phyloP scores from a whole-genome alignment of 768 basidiomycete genomes.

The Nevesoporus exiguus region DNA sequence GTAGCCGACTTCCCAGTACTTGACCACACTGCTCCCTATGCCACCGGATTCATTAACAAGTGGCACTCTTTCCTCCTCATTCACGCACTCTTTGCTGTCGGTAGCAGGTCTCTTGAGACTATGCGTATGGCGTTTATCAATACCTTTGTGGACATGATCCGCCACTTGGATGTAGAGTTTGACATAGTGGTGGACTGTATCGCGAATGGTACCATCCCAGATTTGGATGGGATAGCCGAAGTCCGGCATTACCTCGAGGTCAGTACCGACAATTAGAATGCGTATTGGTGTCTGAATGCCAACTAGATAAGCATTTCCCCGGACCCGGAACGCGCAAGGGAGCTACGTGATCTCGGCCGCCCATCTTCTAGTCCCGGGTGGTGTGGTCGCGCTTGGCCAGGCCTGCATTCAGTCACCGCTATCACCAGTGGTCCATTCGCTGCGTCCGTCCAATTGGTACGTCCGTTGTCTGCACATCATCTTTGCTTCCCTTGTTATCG shows the following conservation, averaged over 20 bases:
- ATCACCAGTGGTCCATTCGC: constrained; percentile 9
- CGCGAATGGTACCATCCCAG: constrained; percentile 10
- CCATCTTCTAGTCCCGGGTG: too few species aligned
- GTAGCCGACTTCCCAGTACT: too few species aligned
- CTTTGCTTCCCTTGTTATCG: background rate
- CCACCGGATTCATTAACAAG: too few species aligned
- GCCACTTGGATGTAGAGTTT: constrained; percentile 7
- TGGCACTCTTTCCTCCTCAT: too few species aligned
- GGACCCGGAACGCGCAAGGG: too few species aligned
- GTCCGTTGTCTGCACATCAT: background rate
- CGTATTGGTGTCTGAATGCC: background rate
- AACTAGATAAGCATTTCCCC: too few species aligned
- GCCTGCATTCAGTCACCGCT: constrained; percentile 1
- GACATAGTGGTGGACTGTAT: constrained; percentile 13
- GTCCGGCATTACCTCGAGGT: constrained; percentile 6
- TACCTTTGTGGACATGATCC: constrained; percentile 13
- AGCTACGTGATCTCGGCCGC: too few species aligned
- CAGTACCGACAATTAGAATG: background rate
- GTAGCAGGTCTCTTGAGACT: constrained; percentile 1
- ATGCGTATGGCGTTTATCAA: constrained; percentile 6
- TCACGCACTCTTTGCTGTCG: constrained; percentile 2
- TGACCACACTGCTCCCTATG: too few species aligned
- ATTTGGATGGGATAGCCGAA: too few species aligned
- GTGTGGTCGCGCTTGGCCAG: too few species aligned
- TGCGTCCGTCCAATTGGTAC: constrained; percentile 4